Percentiles rank a stretch among this genome's conserved stretches.
These are phyloP conservation scores for Phaeotremella skinneri DNA, from an alignment of 768 basidiomycete species.

Conservation along the genomic window DNA sequence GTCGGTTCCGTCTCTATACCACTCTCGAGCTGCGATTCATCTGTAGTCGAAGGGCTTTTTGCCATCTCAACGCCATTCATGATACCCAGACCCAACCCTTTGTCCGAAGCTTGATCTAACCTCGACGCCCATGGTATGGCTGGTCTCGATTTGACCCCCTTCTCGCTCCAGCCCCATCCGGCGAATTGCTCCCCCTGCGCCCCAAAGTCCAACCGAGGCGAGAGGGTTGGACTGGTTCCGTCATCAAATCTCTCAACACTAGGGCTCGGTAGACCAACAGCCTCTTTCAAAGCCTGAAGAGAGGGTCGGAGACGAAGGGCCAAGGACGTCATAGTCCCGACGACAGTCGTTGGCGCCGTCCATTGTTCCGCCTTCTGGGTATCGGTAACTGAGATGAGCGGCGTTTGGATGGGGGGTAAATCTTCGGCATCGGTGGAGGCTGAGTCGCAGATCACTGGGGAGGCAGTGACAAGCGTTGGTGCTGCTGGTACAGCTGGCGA, in stretches of 20 bases:
- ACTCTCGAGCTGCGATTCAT: neutral
- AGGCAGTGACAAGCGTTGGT: constrained; percentile 33
- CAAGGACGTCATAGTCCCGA: constrained; percentile 6
- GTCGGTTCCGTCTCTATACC: neutral
- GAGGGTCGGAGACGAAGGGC: constrained; percentile 31
- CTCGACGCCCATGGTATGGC: neutral
- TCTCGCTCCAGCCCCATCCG: constrained; percentile 27
- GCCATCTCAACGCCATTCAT: constrained; percentile 13
- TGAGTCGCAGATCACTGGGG: constrained; percentile 47
- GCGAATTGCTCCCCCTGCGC: constrained; percentile 34
- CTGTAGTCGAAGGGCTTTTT: neutral
- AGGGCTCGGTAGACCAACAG: constrained; percentile 8
- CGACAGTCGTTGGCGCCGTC: neutral
- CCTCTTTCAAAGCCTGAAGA: constrained; percentile 25
- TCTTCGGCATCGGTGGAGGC: constrained; percentile 41
- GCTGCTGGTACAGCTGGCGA: constrained; percentile 27
- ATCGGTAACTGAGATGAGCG: constrained; percentile 1
- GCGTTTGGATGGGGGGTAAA: constrained; percentile 39
- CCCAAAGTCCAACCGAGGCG: constrained; percentile 32
- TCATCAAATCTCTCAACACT: neutral
- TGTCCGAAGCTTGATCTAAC: constrained; percentile 3
- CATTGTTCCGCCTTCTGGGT: neutral
- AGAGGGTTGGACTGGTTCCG: constrained; percentile 17
- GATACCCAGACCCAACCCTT: constrained; percentile 14
- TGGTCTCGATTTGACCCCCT: constrained; percentile 6